Conservation (phyloP, 176 grass and related monocot genomes). For the Echinochloa phyllopogon region DNA sequence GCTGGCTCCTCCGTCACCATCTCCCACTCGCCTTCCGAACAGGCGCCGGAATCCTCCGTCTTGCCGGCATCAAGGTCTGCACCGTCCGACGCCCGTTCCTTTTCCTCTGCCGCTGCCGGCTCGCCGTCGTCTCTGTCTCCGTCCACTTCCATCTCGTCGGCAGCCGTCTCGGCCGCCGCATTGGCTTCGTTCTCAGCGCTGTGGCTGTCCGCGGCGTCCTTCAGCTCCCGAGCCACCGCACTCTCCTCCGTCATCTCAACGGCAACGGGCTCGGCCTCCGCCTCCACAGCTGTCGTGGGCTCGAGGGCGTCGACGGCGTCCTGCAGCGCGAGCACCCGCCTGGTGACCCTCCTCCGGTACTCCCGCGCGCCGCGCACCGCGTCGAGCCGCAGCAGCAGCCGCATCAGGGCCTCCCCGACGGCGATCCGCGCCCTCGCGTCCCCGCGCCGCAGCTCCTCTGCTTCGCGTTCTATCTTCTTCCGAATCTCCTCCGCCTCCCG, state of each 20-base stretch:
- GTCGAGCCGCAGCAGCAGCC: slow-evolving; percentile 58
- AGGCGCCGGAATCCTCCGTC: not conserved
- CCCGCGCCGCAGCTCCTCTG: slow-evolving; percentile 25
- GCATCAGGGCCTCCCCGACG: slow-evolving; percentile 64
- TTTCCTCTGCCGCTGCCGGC: not conserved
- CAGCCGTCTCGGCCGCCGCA: not conserved
- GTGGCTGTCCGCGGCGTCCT: not conserved
- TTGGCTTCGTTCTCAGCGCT: not conserved
- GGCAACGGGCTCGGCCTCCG: not conserved
- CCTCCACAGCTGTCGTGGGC: too few relatives aligned
- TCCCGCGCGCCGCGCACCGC: slow-evolving; percentile 66
- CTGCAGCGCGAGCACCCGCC: slow-evolving; percentile 65
- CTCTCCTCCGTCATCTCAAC: not conserved
- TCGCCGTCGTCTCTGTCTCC: not conserved
- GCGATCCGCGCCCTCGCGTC: slow-evolving; percentile 44
- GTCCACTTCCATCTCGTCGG: slow-evolving; percentile 31
- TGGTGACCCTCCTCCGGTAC: slow-evolving; percentile 65
- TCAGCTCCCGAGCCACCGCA: not conserved
- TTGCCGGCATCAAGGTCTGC: not conserved
- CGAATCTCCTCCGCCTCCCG: slow-evolving; percentile 36
- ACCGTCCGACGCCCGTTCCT: not conserved
- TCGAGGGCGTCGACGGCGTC: slow-evolving; percentile 66
- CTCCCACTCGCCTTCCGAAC: slow-evolving; percentile 46
- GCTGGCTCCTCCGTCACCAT: slow-evolving; percentile 17
- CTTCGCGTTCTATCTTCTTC: not conserved